These are phyloP conservation scores for Triticum turgidum DNA, from an alignment of 176 grass and related monocot genomes.

Conservation along the genomic window DNA sequence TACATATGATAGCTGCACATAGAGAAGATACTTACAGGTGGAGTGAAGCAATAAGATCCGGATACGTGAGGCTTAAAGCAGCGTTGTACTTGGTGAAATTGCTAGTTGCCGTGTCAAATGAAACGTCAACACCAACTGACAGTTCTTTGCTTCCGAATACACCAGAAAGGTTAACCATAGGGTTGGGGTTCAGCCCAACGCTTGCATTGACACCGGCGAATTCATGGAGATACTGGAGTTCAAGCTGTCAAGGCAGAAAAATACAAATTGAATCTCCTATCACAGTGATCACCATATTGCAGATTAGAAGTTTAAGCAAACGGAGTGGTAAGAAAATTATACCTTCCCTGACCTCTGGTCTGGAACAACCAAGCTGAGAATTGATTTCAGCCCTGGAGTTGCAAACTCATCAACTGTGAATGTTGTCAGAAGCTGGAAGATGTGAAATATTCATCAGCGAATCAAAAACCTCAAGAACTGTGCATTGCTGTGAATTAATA, in stretches of 20 bases:
- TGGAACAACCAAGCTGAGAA: constrained; percentile 73
- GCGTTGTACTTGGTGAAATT: constrained; percentile 81
- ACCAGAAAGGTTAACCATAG: constrained; percentile 70
- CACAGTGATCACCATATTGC: not conserved
- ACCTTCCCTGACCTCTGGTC: constrained; percentile 84
- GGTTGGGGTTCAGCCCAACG: constrained; percentile 65
- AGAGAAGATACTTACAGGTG: constrained; percentile 61
- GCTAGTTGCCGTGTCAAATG: constrained; percentile 64
- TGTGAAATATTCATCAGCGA: constrained; percentile 7
- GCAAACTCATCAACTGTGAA: constrained; percentile 56
- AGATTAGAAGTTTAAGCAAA: not conserved
- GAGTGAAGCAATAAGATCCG: constrained; percentile 63
- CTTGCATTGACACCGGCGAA: constrained; percentile 63
- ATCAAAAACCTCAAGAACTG: not conserved
- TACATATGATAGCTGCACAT: not conserved
- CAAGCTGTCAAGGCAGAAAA: constrained; percentile 51
- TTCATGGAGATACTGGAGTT: constrained; percentile 72
- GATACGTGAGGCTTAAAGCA: constrained; percentile 59
- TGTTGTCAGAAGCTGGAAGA: constrained; percentile 65
- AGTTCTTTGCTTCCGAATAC: constrained; percentile 68
- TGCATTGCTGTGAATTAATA: not conserved
- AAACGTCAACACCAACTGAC: constrained; percentile 69
- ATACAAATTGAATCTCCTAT: not conserved
- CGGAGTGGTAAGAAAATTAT: not conserved
- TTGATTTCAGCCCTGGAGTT: constrained; percentile 62